Base-by-base conservation (phyloP, 164 flowering plant species). In the Dillenia suffruticosa region DNA sequence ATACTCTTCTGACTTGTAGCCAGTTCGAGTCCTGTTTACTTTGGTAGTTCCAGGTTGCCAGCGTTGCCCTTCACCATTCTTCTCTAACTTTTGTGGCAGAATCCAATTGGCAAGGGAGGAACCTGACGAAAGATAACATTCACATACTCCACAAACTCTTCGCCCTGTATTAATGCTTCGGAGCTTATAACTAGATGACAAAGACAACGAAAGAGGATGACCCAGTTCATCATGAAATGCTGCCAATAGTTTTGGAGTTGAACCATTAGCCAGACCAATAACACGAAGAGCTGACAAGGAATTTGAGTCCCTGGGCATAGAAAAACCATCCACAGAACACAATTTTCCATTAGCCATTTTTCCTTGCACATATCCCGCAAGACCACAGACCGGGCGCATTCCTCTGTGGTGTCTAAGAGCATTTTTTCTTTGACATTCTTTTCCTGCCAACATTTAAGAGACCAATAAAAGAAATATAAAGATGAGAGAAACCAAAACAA, bases 1-100 rank as follows among this genome's bases (percentile, higher is more conserved):
- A 77, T 72, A 74, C 15, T 84, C 89, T 52, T 84, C 93, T 12
- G 97, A 84, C 63, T 82, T 90, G 70, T 84, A 91, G 59, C 65
- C 63, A 52, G 82, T 83, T 67, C 81, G 74, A 32, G 74, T 76
- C 51, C 77, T 81, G 17, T 61, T 67, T 22, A 68, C 63, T 66
- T 70, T 80, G 47, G 58, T 74, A 65, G 63, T 51, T 68, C 74
- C 68, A 58, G 65, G 68, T 11, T 61, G 72, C 47, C 55, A 76
- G 48, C 16, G 47, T 53, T 66, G 71, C 51, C 68, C 66, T 57
- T 66, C 72, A 44, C 81, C 76, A 64, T 73, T 57, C 43, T 68
- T 76, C 59, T 65, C 65, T 16, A 71, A 62, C 57, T 58, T 71
- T 63, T 70, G 67, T n/a, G 74, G 67, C 56, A 64, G 76, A 67